Evolutionary conservation across 306 rosid genomes (phyloP).

Genomic region (Ceratonia siliqua): DNA sequence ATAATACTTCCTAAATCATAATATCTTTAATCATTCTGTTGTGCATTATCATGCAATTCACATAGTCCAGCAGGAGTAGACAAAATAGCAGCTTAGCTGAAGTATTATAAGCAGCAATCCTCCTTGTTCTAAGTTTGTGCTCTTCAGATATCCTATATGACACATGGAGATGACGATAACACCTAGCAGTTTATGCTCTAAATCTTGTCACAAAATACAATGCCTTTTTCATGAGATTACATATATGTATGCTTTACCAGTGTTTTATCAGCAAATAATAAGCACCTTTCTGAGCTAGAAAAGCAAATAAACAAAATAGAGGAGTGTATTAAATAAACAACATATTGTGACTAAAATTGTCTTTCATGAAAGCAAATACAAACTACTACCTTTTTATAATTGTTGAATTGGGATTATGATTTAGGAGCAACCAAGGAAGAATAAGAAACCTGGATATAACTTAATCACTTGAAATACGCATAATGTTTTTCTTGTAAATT

Average conservation of each 20-base stretch:
- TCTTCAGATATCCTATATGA: conserved; percentile 1
- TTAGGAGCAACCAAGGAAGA: background rate
- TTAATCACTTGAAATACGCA: background rate
- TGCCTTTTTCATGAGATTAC: conserved; percentile 9
- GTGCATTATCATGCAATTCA: background rate
- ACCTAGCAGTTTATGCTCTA: conserved; percentile 14
- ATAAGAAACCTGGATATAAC: background rate
- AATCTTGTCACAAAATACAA: conserved; percentile 1
- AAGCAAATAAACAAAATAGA: background rate
- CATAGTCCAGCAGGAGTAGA: conserved; percentile 8
- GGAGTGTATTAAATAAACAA: background rate
- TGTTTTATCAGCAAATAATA: background rate
- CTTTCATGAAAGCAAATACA: conserved; percentile 5
- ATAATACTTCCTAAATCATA: background rate
- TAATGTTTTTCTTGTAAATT: background rate
- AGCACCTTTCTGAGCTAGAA: conserved; percentile 9
- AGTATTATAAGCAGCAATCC: background rate
- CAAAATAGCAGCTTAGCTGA: conserved; percentile 7
- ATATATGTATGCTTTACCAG: background rate
- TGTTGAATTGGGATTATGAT: background rate
- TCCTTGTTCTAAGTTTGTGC: background rate
- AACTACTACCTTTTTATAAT: background rate
- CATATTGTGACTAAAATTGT: background rate
- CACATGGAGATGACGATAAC: conserved; percentile 19
- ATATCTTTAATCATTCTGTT: background rate